These are phyloP conservation scores for Penicillium hordei DNA, from an alignment of 2,329 filamentous ascomycete species.

Conservation along the genomic window DNA sequence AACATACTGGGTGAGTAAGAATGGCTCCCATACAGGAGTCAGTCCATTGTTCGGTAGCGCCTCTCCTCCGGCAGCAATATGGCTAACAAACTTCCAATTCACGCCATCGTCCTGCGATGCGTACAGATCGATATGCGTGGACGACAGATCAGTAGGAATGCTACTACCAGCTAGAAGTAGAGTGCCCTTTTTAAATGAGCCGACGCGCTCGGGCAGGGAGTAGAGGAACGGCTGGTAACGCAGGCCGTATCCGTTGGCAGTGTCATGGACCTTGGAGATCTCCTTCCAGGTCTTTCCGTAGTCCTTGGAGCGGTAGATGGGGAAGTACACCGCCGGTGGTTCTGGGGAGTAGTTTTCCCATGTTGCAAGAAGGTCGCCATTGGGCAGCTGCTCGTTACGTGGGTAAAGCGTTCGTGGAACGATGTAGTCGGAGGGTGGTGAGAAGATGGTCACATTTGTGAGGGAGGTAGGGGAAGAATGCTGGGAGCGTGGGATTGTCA, in stretches of 20 bases:
- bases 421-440: constrained; percentile 47
- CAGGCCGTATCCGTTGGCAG: constrained; percentile 63
- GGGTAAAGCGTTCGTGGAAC: constrained; percentile 54
- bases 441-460: constrained; percentile 41
- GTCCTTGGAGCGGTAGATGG: constrained; percentile 52
- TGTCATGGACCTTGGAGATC: constrained; percentile 62
- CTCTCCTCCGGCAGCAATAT: constrained; percentile 63
- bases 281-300: constrained; percentile 62
- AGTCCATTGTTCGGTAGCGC: constrained; percentile 63
- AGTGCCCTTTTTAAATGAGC: constrained; percentile 60
- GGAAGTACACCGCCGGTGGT: constrained; percentile 57
- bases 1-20: constrained; percentile 54
- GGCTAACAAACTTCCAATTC: constrained; percentile 67
- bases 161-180: constrained; percentile 62
- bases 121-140: constrained; percentile 69
- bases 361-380: constrained; percentile 51
- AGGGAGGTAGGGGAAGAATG: constrained; percentile 28
- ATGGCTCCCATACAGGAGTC: constrained; percentile 73
- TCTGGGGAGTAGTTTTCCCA: constrained; percentile 58
- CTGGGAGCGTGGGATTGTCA: constrained; percentile 3
- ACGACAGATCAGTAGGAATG: constrained; percentile 54
- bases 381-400: constrained; percentile 48
- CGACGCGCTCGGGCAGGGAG: constrained; percentile 59
- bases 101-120: constrained; percentile 60
- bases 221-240: constrained; percentile 70